These are phyloP conservation scores for Kwoniella newhampshirensis DNA, from an alignment of 768 basidiomycete species.

Conservation along the genomic window DNA sequence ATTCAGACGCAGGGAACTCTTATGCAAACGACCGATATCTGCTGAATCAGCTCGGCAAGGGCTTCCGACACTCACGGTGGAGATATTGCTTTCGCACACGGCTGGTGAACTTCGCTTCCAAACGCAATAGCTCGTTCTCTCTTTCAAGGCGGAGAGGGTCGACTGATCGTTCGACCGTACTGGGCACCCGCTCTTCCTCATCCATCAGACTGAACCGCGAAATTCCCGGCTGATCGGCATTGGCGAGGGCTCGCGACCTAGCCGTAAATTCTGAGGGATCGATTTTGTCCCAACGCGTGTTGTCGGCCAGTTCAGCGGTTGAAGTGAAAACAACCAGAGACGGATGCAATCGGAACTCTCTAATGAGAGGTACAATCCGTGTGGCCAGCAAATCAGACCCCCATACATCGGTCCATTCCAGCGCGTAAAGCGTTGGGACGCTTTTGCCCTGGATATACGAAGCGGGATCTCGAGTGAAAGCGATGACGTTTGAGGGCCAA, in stretches of 20 bases:
- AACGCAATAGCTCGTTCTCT: conserved; percentile 37
- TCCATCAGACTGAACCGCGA: conserved; percentile 24
- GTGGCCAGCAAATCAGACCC: conserved; percentile 69
- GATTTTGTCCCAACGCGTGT: conserved; percentile 64
- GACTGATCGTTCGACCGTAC: neutral
- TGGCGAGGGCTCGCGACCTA: conserved; percentile 28
- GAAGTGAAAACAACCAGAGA: conserved; percentile 68
- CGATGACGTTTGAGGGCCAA: conserved; percentile 83
- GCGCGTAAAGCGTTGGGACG: conserved; percentile 64
- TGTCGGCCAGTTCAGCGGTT: conserved; percentile 63
- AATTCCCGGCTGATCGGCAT: conserved; percentile 12
- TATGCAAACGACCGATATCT: conserved; percentile 47
- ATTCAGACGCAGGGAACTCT: conserved; percentile 36
- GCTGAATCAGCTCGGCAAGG: conserved; percentile 4
- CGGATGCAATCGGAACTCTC: conserved; percentile 72
- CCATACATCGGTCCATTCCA: conserved; percentile 69
- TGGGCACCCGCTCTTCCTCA: conserved; percentile 1
- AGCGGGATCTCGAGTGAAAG: conserved; percentile 70
- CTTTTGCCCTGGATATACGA: conserved; percentile 62
- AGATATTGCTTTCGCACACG: conserved; percentile 40
- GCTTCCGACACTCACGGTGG: conserved; percentile 28
- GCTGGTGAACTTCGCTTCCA: conserved; percentile 35
- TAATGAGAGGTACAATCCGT: conserved; percentile 61
- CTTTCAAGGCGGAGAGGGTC: conserved; percentile 13
- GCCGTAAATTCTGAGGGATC: conserved; percentile 48